Percentiles rank a stretch among this genome's conserved stretches.
Conservation (phyloP, 2,329 filamentous ascomycete genomes). For the Knoxdaviesia proteae region DNA sequence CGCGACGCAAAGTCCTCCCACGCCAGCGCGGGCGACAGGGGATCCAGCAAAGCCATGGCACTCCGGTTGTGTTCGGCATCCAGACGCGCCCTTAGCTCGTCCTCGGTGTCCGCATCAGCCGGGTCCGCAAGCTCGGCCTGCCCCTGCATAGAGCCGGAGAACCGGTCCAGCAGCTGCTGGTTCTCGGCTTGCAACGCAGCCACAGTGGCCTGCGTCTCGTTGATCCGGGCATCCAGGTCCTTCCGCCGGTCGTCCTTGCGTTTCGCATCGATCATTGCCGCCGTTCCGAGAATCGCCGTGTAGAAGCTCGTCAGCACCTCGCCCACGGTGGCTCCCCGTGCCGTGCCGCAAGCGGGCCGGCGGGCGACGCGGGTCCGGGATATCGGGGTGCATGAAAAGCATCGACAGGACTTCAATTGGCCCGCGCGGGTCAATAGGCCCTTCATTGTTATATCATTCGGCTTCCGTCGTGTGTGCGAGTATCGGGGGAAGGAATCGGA, state of each 20-base stretch:
- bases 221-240: conserved; percentile 35
- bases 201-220: conserved; percentile 5
- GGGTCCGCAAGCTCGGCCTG: no score
- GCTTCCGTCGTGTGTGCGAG: background rate
- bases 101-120: no score
- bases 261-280: conserved; percentile 38
- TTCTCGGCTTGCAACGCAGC: conserved; percentile 5
- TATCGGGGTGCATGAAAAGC: conserved; percentile 11
- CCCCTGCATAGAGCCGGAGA: no score
- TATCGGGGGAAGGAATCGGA: background rate
- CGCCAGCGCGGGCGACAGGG: no score
- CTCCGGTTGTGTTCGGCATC: no score
- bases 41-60: no score
- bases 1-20: no score
- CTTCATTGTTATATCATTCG: conserved; percentile 30
- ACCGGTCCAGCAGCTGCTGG: background rate
- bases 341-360: no score
- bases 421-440: conserved; percentile 46
- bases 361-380: no score
- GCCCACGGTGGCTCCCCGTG: conserved; percentile 25
- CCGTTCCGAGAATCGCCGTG: conserved; percentile 44
- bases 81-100: no score
- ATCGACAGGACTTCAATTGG: conserved; percentile 42
- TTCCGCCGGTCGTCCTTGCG: conserved; percentile 34
- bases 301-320: conserved; percentile 46